Percentiles rank a stretch among this genome's conserved stretches.
phyloP scores from a whole-genome alignment of 345 rosid genomes.

The Eucalyptus caleyi region DNA sequence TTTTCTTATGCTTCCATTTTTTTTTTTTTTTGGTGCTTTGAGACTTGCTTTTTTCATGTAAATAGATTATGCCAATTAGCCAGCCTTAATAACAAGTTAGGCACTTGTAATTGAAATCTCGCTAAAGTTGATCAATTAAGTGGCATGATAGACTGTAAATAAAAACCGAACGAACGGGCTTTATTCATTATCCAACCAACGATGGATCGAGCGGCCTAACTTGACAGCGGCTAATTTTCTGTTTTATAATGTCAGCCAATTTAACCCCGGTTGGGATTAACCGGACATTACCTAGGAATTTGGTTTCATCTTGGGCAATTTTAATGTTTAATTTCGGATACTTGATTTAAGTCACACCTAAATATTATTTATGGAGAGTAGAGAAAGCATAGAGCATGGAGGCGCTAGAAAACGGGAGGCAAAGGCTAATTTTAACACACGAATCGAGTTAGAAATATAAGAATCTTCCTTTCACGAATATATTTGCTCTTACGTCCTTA shows the following conservation, averaged over 20 bases:
- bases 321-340: too few species aligned
- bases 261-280: background rate
- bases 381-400: too few species aligned
- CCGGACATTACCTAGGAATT: background rate
- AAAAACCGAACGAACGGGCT: background rate
- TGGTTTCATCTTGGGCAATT: too few species aligned
- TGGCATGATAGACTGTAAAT: background rate
- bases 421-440: too few species aligned
- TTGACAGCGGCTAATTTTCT: rapidly evolving
- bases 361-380: too few species aligned
- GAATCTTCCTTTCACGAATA: slow-evolving; percentile 5
- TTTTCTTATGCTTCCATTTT: too few species aligned
- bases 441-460: too few species aligned
- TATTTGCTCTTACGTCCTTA: background rate
- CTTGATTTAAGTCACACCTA: too few species aligned
- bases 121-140: background rate
- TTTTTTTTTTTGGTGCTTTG: too few species aligned
- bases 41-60: too few species aligned
- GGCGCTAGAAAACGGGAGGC: too few species aligned
- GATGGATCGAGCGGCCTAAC: background rate
- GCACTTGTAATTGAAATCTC: background rate
- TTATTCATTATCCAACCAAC: background rate
- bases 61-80: background rate
- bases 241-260: background rate
- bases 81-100: background rate